Evolutionary conservation across 352 stramenopile genomes (phyloP), one percentile per base, ranked within the genome.

Genomic region (Globisporangium apiculatum): DNA sequence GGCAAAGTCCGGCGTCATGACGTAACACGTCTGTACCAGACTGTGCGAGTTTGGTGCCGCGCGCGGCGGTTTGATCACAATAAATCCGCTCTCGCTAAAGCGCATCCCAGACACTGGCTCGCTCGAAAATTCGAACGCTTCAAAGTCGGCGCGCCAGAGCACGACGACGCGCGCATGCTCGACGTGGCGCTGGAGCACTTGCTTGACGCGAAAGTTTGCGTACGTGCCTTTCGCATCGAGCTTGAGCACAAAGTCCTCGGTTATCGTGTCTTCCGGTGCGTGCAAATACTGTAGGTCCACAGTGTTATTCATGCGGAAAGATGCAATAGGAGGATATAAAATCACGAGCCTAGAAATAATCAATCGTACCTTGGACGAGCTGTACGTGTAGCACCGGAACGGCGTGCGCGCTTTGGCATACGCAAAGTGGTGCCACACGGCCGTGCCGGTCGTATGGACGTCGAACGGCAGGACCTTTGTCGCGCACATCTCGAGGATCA

Each of bases 201-300:
- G 75, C 38, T 81, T 66, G 36, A 77, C 66, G 12, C 67, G 60
- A 58, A 87, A 81, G 42, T 82, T 63, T 18, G 77, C 75, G 6
- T 64, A 66, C 8, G 64, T 73, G 38, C 73, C 63, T 51, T 79
- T 80, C 9, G 68, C 68, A 53, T 75, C 66, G 48, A 85, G 65
- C 65, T 86, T 76, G 0, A 88, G 65, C 18, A 75, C 72, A 62
- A 85, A 79, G 58, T 72, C 76, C 55, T 88, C 78, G 5, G 79
- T 53, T 7, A 88, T 70, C 7, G 75, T 82, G 46, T 85, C 72
- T 57, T 86, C 75, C 3, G 61, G 61, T n/a, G 60, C 48, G 37
- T 66, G 51, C 12, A 42, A 37, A 37, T 35, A 56, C 51, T 48
- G 2, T 7, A 40, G 9, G 40, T 31, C 24, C 24, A 31, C 1